Conservation (phyloP, 2,329 filamentous ascomycete species). For the Tympanopsis confertula region DNA sequence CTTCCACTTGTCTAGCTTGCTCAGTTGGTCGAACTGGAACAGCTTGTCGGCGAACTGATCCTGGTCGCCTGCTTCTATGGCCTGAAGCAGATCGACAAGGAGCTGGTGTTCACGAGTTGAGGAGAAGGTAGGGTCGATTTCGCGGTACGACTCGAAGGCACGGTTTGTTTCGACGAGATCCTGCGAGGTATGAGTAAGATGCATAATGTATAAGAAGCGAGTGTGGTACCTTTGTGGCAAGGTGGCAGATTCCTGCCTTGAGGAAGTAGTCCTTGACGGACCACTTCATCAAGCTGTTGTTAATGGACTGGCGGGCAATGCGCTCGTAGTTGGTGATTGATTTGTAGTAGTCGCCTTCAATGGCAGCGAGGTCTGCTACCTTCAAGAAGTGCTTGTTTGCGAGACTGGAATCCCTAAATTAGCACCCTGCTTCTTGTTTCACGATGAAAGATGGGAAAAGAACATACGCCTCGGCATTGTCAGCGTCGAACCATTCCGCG, state of each 20-base stretch:
- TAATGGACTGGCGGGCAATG: conserved; percentile 65
- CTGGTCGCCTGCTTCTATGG: conserved; percentile 67
- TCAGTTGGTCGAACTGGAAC: conserved; percentile 83
- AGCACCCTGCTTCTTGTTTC: neutral
- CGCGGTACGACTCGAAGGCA: conserved; percentile 71
- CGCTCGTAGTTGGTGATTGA: conserved; percentile 74
- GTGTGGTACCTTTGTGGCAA: conserved; percentile 37
- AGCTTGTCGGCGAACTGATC: conserved; percentile 77
- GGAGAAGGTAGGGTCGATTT: conserved; percentile 67
- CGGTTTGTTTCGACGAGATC: conserved; percentile 71
- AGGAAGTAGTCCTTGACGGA: conserved; percentile 92
- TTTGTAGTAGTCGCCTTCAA: conserved; percentile 75
- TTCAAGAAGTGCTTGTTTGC: conserved; percentile 93
- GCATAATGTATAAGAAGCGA: neutral
- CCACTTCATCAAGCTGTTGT: conserved; percentile 88
- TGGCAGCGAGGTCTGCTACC: conserved; percentile 73
- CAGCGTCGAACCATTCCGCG: conserved; percentile 78
- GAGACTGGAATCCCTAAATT: conserved; percentile 35
- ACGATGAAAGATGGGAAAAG: neutral
- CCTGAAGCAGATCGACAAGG: conserved; percentile 62
- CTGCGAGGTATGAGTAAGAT: neutral
- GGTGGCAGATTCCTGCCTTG: conserved; percentile 84
- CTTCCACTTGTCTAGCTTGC: conserved; percentile 95
- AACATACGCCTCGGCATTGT: conserved; percentile 70
- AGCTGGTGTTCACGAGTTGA: conserved; percentile 73